Evolutionary conservation across 2,329 filamentous ascomycete genomes (phyloP).

Genomic region (Lachnellula hyalina): DNA sequence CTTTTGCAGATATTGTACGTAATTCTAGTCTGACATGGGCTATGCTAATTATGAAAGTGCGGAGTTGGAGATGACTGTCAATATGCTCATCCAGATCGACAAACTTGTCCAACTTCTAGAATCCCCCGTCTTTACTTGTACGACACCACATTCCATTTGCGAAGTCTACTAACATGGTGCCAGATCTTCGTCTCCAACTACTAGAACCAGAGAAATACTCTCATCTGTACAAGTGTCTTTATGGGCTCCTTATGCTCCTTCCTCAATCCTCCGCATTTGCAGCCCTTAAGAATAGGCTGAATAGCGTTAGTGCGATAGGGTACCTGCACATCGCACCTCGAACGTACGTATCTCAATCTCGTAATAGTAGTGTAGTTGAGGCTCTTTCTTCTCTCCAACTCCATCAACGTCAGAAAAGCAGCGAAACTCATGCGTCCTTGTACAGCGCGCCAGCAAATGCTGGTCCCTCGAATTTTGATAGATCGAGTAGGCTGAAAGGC

Average conservation of each 20-base stretch:
- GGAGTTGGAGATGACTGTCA: constrained; percentile 97
- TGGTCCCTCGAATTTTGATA: constrained; percentile 56
- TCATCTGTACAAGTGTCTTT: constrained; percentile 95
- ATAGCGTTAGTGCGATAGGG: constrained; percentile 94
- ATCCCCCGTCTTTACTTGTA: constrained; percentile 96
- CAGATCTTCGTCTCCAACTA: constrained; percentile 88
- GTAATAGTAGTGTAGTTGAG: constrained; percentile 32
- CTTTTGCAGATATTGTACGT: constrained; percentile 85
- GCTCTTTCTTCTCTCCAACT: constrained; percentile 28
- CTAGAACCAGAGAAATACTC: constrained; percentile 94
- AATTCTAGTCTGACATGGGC: neutral
- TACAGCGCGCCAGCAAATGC: constrained; percentile 43
- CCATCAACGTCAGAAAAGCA: constrained; percentile 29
- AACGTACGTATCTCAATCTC: constrained; percentile 56
- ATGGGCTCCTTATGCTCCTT: constrained; percentile 95
- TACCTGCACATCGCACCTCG: constrained; percentile 80
- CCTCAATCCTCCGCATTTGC: constrained; percentile 97
- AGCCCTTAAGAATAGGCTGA: constrained; percentile 90
- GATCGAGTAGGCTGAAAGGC: constrained; percentile 71
- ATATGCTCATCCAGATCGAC: constrained; percentile 97
- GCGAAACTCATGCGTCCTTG: constrained; percentile 29
- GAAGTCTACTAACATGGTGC: constrained; percentile 14
- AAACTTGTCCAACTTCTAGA: constrained; percentile 96
- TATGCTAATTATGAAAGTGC: constrained; percentile 51
- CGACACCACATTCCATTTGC: constrained; percentile 30